Evolutionary conservation across 805 yeast genomes (phyloP).

Genomic region (Metschnikowia gelsemii): DNA sequence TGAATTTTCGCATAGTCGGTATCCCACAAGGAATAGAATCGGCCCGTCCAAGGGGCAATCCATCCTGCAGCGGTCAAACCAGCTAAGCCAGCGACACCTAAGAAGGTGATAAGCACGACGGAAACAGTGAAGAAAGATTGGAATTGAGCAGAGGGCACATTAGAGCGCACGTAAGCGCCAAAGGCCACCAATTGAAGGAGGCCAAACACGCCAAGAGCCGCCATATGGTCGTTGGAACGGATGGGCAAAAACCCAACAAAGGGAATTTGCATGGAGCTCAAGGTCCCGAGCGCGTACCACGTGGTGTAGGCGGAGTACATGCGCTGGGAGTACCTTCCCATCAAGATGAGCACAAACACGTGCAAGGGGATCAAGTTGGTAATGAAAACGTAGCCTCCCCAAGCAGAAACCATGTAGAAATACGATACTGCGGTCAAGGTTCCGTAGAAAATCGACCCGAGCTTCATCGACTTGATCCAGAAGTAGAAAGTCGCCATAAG

Average conservation of each 20-base stretch:
- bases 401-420: constrained; percentile 98
- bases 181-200: constrained; percentile 85
- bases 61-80: constrained; percentile 84
- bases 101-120: constrained; percentile 49
- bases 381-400: constrained; percentile 99
- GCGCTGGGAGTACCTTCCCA: constrained; percentile 89
- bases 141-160: constrained; percentile 72
- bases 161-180: constrained; percentile 75
- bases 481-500: constrained; percentile 92
- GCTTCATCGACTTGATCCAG: constrained; percentile 92
- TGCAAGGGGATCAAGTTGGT: constrained; percentile 96
- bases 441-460: constrained; percentile 85
- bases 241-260: constrained; percentile 97
- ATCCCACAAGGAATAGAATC: constrained; percentile 98
- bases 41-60: constrained; percentile 99
- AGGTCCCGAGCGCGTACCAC: constrained; percentile 97
- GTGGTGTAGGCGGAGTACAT: constrained; percentile 90
- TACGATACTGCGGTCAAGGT: constrained; percentile 82
- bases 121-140: constrained; percentile 63
- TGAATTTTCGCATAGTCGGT: constrained; percentile 96
- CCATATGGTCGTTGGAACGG: constrained; percentile 97
- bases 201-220: constrained; percentile 96
- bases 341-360: constrained; percentile 80
- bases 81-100: constrained; percentile 72
- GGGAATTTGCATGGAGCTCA: constrained; percentile 98